Conservation (phyloP, 2,329 filamentous ascomycete species). For the Trichothecium sympodiale region DNA sequence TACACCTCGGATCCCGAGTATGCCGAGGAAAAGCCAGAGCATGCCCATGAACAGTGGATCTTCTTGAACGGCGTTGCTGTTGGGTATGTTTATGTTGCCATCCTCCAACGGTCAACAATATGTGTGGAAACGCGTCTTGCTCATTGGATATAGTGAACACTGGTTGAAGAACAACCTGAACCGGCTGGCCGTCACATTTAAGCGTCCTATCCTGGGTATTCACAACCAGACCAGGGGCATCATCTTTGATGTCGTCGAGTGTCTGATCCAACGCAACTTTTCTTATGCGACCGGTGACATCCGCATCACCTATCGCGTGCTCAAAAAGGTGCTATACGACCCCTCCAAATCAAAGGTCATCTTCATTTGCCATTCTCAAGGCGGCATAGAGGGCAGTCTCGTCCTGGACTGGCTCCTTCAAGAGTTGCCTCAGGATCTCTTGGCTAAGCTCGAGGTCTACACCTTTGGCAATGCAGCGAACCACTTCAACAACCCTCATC, state of each 20-base stretch:
- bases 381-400: conserved; percentile 61
- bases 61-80: conserved; percentile 65
- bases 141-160: conserved; percentile 31
- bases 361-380: conserved; percentile 67
- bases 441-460: conserved; percentile 62
- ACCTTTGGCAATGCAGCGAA: conserved; percentile 73
- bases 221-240: conserved; percentile 68
- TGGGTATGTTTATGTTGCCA: conserved; percentile 30
- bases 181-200: conserved; percentile 60
- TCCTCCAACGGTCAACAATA: neutral
- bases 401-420: conserved; percentile 68
- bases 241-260: conserved; percentile 67
- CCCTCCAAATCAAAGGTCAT: conserved; percentile 55
- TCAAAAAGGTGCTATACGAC: conserved; percentile 55
- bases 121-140: conserved; percentile 6
- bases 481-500: conserved; percentile 69
- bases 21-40: conserved; percentile 34
- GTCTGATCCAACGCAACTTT: conserved; percentile 65
- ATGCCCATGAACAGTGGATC: conserved; percentile 63
- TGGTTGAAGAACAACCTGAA: conserved; percentile 65
- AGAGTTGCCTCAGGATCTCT: conserved; percentile 54
- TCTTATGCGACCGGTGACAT: conserved; percentile 61
- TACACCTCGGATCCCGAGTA: conserved; percentile 44
- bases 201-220: conserved; percentile 58
- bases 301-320: conserved; percentile 45